Evolutionary conservation across 1,139 yeast genomes (phyloP).

Genomic region (Nakaseomyces nivariensis): DNA sequence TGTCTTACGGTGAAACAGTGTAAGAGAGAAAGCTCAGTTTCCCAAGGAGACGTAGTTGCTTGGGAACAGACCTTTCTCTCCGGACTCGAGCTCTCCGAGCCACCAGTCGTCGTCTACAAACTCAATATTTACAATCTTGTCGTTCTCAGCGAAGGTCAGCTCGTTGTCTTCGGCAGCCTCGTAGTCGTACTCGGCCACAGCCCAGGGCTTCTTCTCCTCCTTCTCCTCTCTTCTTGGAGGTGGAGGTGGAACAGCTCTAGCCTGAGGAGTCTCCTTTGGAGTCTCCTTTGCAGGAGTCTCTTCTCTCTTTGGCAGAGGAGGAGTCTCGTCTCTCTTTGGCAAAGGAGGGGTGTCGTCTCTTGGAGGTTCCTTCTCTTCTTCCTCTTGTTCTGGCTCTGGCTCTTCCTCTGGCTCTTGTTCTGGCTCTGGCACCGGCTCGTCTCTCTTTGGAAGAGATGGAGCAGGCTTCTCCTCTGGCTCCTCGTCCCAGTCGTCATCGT

Average conservation of each 20-base stretch:
- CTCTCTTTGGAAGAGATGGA: not conserved
- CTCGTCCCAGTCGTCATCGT: constrained; percentile 27
- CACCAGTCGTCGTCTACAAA: constrained; percentile 96
- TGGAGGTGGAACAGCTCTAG: constrained; percentile 23
- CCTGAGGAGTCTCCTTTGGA: constrained; percentile 5
- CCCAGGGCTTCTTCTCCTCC: constrained; percentile 38
- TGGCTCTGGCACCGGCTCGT: not conserved
- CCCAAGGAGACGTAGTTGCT: constrained; percentile 62
- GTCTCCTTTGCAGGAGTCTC: constrained; percentile 1
- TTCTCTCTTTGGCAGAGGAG: constrained; percentile 11
- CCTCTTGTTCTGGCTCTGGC: too few relatives aligned
- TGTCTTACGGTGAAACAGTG: not conserved
- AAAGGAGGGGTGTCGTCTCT: too few relatives aligned
- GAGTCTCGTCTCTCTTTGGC: not conserved
- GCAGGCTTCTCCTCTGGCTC: constrained; percentile 18
- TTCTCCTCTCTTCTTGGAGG: constrained; percentile 27
- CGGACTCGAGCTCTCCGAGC: constrained; percentile 65
- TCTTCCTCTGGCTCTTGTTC: too few relatives aligned
- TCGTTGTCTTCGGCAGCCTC: constrained; percentile 90
- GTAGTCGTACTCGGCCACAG: constrained; percentile 76
- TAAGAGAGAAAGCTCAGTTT: not conserved
- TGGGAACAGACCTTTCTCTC: constrained; percentile 82
- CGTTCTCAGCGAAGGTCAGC: constrained; percentile 74
- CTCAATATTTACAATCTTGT: constrained; percentile 67
- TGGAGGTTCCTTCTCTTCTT: too few relatives aligned